These are phyloP conservation scores for Apiotrichum laibachii DNA, from an alignment of 1,284 basidiomycete species.

Conservation along the genomic window DNA sequence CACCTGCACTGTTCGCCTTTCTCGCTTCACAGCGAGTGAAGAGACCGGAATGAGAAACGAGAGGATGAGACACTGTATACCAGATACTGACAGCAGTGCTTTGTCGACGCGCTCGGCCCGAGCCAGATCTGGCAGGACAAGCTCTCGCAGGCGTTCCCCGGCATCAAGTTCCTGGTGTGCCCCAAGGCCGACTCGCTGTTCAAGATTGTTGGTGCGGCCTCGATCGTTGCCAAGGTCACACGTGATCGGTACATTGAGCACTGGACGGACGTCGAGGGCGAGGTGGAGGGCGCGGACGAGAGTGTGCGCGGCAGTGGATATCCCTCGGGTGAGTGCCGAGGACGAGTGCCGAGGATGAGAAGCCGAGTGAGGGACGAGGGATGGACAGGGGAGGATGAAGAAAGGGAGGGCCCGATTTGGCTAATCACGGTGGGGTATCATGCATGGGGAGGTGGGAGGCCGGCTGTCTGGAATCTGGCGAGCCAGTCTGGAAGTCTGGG, in stretches of 20 bases:
- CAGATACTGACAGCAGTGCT: constrained; percentile 61
- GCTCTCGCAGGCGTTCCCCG: constrained; percentile 73
- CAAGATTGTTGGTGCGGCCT: constrained; percentile 95
- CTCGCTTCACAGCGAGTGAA: too few relatives aligned
- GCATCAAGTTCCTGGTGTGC: constrained; percentile 81
- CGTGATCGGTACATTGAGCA: constrained; percentile 83
- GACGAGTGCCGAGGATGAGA: not conserved
- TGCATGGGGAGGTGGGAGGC: too few relatives aligned
- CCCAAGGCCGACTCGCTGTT: constrained; percentile 92
- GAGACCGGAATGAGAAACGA: too few relatives aligned
- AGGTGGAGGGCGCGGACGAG: constrained; percentile 13
- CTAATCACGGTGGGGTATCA: not conserved
- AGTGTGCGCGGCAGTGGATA: constrained; percentile 72
- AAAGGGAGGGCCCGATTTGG: too few relatives aligned
- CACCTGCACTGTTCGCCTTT: too few relatives aligned
- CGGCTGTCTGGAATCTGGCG: too few relatives aligned
- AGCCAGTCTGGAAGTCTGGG: too few relatives aligned
- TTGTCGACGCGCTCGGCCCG: constrained; percentile 90
- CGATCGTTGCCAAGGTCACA: constrained; percentile 92
- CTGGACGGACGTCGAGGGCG: constrained; percentile 62
- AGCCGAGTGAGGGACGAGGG: not conserved
- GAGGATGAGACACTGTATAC: not conserved
- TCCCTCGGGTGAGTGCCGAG: constrained; percentile 66
- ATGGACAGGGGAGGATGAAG: not conserved
- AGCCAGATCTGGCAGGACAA: constrained; percentile 79